Percentiles rank a stretch among this genome's conserved stretches.
Evolutionary conservation across 1,284 basidiomycete genomes (phyloP).

Genomic region (Retiboletus flavoniger): DNA sequence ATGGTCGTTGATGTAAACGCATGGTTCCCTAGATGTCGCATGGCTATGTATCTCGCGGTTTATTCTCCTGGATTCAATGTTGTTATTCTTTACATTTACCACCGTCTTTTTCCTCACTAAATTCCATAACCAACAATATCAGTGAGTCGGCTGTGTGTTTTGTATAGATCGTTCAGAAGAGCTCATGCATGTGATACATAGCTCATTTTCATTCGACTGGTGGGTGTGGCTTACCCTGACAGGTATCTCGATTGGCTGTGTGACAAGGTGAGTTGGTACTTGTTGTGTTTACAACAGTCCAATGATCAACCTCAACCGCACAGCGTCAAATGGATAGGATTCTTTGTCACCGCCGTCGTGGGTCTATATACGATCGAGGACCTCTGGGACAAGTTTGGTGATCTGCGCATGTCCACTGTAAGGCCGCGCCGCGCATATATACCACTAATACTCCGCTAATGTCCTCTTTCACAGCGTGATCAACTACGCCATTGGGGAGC

Average conservation of each 20-base stretch:
- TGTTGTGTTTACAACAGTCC: not conserved
- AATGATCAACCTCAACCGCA: not conserved
- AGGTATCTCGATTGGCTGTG: constrained; percentile 91
- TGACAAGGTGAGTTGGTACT: constrained; percentile 65
- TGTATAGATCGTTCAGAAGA: not conserved
- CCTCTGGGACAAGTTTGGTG: constrained; percentile 98
- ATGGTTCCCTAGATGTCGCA: constrained; percentile 69
- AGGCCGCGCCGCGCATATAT: constrained; percentile 32
- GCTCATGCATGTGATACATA: constrained; percentile 31
- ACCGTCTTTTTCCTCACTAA: constrained; percentile 94
- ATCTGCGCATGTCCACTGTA: constrained; percentile 88
- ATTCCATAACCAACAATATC: constrained; percentile 95
- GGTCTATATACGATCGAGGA: constrained; percentile 97
- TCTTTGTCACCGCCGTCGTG: constrained; percentile 93
- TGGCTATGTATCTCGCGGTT: constrained; percentile 97
- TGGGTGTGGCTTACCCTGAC: constrained; percentile 94
- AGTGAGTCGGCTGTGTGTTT: constrained; percentile 51
- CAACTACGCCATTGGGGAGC: constrained; percentile 94
- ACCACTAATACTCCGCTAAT: constrained; percentile 7
- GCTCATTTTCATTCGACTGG: constrained; percentile 93
- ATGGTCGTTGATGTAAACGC: not conserved
- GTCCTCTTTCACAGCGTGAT: constrained; percentile 49
- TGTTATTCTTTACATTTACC: constrained; percentile 97
- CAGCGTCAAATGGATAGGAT: constrained; percentile 95
- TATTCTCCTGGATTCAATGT: constrained; percentile 96